Conservation (phyloP, 2,329 filamentous ascomycete species). For the Didymella arachidicola region DNA sequence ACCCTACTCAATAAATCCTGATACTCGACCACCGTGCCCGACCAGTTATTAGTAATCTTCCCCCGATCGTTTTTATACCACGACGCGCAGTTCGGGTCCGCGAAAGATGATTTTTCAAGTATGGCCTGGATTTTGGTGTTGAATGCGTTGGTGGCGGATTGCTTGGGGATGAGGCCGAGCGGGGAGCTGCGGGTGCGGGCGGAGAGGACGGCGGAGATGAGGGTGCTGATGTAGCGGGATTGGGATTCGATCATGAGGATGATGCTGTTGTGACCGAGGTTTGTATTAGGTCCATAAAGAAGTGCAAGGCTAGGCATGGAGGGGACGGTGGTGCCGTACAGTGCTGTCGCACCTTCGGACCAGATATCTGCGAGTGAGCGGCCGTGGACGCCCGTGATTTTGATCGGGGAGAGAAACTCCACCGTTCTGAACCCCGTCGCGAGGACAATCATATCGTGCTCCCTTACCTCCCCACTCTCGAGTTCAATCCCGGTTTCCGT, state of each 20-base stretch:
- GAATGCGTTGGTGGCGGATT: constrained; percentile 51
- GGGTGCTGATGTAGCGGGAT: constrained; percentile 60
- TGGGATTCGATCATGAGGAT: constrained; percentile 70
- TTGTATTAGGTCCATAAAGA: constrained; percentile 66
- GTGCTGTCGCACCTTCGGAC: constrained; percentile 60
- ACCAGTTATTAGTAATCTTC: constrained; percentile 66
- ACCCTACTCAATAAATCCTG: constrained; percentile 57
- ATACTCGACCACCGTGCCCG: constrained; percentile 63
- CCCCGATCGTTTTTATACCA: constrained; percentile 67
- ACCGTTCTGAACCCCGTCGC: constrained; percentile 67
- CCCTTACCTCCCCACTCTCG: constrained; percentile 50
- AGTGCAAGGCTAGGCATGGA: constrained; percentile 64
- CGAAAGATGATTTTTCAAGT: constrained; percentile 58
- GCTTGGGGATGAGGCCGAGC: constrained; percentile 58
- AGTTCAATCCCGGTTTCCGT: constrained; percentile 59
- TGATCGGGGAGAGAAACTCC: constrained; percentile 66
- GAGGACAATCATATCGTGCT: constrained; percentile 64
- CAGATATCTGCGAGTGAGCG: constrained; percentile 60
- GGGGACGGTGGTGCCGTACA: constrained; percentile 61
- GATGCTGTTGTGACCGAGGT: constrained; percentile 63
- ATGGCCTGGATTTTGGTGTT: constrained; percentile 58
- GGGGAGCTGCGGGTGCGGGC: constrained; percentile 52
- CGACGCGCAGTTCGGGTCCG: constrained; percentile 61
- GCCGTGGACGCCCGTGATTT: constrained; percentile 57
- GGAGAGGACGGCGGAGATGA: constrained; percentile 59